Conservation (phyloP, 2,329 filamentous ascomycete species). For the Emmonsiellopsis sp. region DNA sequence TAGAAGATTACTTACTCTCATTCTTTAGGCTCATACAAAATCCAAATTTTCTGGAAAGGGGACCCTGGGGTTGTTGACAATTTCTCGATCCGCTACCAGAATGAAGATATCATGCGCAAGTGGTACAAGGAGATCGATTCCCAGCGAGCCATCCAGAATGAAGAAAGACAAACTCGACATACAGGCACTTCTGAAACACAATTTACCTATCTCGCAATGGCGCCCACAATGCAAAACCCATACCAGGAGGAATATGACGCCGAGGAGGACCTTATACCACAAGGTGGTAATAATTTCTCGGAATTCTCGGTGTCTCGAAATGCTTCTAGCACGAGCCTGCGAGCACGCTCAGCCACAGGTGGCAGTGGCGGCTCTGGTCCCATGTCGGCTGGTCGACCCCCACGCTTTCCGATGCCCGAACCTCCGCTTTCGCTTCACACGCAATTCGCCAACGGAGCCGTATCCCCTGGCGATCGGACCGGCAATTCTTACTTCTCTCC, state of each 20-base stretch:
- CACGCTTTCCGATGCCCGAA: conserved; percentile 61
- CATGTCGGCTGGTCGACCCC: conserved; percentile 44
- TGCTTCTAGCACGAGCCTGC: conserved; percentile 63
- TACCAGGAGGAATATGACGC: conserved; percentile 56
- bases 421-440: conserved; percentile 60
- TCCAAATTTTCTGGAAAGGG: conserved; percentile 98
- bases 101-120: conserved; percentile 87
- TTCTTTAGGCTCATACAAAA: conserved; percentile 69
- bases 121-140: conserved; percentile 74
- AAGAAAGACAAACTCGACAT: conserved; percentile 40
- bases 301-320: conserved; percentile 54
- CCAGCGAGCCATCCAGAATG: conserved; percentile 55
- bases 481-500: conserved; percentile 95
- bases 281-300: conserved; percentile 30
- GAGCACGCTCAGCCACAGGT: conserved; percentile 65
- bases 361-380: conserved; percentile 38
- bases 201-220: conserved; percentile 68
- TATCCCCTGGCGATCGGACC: conserved; percentile 53
- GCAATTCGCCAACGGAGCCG: conserved; percentile 40
- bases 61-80: conserved; percentile 82
- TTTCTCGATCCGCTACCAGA: conserved; percentile 86
- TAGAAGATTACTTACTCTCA: neutral
- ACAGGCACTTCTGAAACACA: conserved; percentile 55
- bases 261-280: conserved; percentile 38
- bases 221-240: conserved; percentile 67